These are phyloP conservation scores for Citrus trifoliata DNA, from an alignment of 345 rosid species.

Conservation along the genomic window DNA sequence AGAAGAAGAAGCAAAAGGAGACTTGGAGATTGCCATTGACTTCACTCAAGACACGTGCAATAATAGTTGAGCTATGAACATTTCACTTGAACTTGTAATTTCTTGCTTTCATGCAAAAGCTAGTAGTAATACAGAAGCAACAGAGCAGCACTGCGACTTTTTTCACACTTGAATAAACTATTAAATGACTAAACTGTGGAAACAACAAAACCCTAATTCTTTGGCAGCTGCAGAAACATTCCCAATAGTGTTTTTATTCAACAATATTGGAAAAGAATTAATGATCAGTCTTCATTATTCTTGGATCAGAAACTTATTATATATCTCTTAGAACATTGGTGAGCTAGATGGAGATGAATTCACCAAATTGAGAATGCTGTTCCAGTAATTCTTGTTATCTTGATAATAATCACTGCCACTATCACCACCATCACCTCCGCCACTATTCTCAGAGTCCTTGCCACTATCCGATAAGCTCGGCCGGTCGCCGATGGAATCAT, in stretches of 20 bases:
- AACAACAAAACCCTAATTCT: background rate
- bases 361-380: slow-evolving; percentile 87
- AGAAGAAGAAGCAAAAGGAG: background rate
- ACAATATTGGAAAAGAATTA: too few species aligned
- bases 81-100: background rate
- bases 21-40: background rate
- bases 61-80: background rate
- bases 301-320: background rate
- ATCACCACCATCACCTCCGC: slow-evolving; percentile 7
- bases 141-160: background rate
- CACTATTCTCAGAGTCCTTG: slow-evolving; percentile 40
- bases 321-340: slow-evolving; percentile 45
- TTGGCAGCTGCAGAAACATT: slow-evolving; percentile 4
- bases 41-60: background rate
- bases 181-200: slow-evolving; percentile 3
- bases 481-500: slow-evolving; percentile 38
- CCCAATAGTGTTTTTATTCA: background rate
- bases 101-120: too few species aligned
- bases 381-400: slow-evolving; percentile 96
- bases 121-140: too few species aligned
- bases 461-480: slow-evolving; percentile 41
- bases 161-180: background rate
- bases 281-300: background rate
- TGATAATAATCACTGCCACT: slow-evolving; percentile 52
- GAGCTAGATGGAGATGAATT: slow-evolving; percentile 83